These are phyloP conservation scores for Tephrocybe sp. DNA, from an alignment of 768 basidiomycete species.

Conservation along the genomic window DNA sequence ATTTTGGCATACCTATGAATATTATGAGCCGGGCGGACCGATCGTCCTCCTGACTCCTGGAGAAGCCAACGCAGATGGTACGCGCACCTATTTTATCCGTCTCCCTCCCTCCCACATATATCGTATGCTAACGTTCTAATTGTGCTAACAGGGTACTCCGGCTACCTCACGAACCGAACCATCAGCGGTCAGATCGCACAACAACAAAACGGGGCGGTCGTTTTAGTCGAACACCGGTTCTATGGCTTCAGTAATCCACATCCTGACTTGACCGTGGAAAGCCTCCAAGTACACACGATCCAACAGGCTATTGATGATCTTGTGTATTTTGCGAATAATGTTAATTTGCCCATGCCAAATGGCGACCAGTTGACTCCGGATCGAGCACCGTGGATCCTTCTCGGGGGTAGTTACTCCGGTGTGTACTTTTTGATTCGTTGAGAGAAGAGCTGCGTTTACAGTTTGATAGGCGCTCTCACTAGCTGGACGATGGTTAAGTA, in stretches of 20 bases:
- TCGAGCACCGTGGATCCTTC: slow-evolving; percentile 45
- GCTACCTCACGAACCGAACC: slow-evolving; percentile 62
- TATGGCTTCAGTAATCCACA: slow-evolving; percentile 72
- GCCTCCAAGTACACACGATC: slow-evolving; percentile 58
- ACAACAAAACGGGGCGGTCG: slow-evolving; percentile 56
- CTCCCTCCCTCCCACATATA: background rate
- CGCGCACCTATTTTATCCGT: slow-evolving; percentile 5
- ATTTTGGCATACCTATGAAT: slow-evolving; percentile 69
- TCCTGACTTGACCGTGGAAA: slow-evolving; percentile 53
- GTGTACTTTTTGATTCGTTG: background rate
- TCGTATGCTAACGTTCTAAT: background rate
- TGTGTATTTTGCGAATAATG: slow-evolving; percentile 66
- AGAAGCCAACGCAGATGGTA: slow-evolving; percentile 54
- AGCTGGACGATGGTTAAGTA: slow-evolving; percentile 71
- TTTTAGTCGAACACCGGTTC: slow-evolving; percentile 71
- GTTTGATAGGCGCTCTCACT: slow-evolving; percentile 31
- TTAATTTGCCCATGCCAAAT: slow-evolving; percentile 61
- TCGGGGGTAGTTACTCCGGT: slow-evolving; percentile 54
- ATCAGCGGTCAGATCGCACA: slow-evolving; percentile 64
- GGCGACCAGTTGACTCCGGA: slow-evolving; percentile 57
- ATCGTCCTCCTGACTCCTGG: slow-evolving; percentile 67
- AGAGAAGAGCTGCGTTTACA: background rate
- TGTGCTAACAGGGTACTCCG: slow-evolving; percentile 40
- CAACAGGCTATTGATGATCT: slow-evolving; percentile 75
- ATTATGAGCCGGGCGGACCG: slow-evolving; percentile 58